A percentile compares a stretch with the other conserved stretches of the same genome.
Conservation (phyloP, 305 asterid species). For the Solanum hybrid region DNA sequence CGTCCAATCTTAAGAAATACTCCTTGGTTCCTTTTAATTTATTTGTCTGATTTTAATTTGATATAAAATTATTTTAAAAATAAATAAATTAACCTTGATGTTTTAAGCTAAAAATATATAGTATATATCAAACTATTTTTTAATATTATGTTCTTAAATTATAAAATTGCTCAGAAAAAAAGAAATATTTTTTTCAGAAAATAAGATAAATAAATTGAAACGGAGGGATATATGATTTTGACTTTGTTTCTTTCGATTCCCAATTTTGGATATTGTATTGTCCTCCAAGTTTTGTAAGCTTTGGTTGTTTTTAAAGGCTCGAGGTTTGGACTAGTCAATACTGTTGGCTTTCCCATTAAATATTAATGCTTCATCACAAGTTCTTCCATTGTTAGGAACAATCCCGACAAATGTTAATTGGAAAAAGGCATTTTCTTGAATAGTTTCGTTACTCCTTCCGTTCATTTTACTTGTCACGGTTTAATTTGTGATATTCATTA, state of each 20-base stretch:
- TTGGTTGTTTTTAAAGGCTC: slow-evolving; percentile 22
- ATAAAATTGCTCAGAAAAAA: no score
- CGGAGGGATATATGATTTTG: not conserved
- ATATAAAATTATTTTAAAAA: not conserved
- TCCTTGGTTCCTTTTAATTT: not conserved
- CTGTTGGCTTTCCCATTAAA: not conserved
- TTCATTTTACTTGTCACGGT: no score
- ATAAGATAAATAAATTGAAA: not conserved
- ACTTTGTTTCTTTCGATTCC: not conserved
- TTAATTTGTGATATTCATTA: no score
- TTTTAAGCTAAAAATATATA: not conserved
- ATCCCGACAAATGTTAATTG: not conserved
- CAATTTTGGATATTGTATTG: slow-evolving; percentile 13
- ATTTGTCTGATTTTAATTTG: not conserved
- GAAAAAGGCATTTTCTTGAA: not conserved
- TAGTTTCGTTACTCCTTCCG: not conserved
- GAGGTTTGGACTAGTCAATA: slow-evolving; percentile 11
- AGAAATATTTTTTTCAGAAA: not conserved
- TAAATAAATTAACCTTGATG: not conserved
- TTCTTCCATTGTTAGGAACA: not conserved
- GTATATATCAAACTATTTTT: not conserved
- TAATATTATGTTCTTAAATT: no score
- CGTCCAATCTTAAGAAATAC: not conserved
- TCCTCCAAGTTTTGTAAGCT: slow-evolving; percentile 14
- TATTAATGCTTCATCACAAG: not conserved